Evolutionary conservation across 768 basidiomycete species (phyloP).

Genomic region (Macrocybe gigantea): DNA sequence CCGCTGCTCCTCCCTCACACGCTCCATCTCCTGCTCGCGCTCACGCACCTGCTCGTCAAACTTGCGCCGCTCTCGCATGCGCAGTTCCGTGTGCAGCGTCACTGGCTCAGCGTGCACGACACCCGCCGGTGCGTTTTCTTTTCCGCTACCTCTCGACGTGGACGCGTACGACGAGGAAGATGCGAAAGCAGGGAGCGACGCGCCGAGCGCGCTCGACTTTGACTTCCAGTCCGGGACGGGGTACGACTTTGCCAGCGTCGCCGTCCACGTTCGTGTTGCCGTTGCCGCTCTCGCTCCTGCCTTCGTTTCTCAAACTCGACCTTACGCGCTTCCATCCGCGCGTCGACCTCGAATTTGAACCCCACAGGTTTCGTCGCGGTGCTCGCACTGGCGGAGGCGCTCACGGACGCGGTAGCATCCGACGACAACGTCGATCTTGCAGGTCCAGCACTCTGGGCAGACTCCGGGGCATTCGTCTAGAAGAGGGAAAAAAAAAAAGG

Average conservation of each 20-base stretch:
- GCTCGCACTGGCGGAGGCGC: no score
- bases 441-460: no score
- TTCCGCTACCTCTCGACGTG: no score
- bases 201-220: no score
- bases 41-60: conserved; percentile 55
- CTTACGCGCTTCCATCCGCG: conserved; percentile 42
- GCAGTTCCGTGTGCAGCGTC: conserved; percentile 45
- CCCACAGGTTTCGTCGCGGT: conserved; percentile 42
- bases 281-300: conserved; percentile 10
- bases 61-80: conserved; percentile 56
- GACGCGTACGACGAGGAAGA: no score
- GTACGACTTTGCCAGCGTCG: no score
- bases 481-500: no score
- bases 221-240: no score
- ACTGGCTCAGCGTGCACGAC: conserved; percentile 18
- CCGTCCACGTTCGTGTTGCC: conserved; percentile 8
- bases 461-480: no score
- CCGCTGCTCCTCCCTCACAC: conserved; percentile 39
- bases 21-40: conserved; percentile 49
- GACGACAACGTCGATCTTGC: no score
- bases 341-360: conserved; percentile 49
- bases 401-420: conserved; percentile 12
- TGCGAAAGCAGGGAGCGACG: no score
- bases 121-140: no score
- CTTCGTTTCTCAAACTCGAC: conserved; percentile 26